phyloP scores from a whole-genome alignment of 345 rosid genomes.

The Populus deltoides region DNA sequence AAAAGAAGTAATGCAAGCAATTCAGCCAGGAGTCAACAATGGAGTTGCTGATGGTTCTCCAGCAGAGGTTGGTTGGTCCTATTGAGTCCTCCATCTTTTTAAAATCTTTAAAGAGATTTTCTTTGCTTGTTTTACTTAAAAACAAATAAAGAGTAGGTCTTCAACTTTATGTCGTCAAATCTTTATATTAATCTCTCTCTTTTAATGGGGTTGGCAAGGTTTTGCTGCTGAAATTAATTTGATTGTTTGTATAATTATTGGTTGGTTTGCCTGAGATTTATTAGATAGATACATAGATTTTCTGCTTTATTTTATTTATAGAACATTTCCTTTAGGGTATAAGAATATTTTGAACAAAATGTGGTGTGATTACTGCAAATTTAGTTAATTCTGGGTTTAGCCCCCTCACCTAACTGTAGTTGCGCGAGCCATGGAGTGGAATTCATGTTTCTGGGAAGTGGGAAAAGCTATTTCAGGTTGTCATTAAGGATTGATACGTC shows the following conservation, averaged over 20 bases:
- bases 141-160: background rate
- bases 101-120: background rate
- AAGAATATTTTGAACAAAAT: background rate
- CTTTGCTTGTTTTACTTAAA: background rate
- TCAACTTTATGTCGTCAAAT: background rate
- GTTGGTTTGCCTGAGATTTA: background rate
- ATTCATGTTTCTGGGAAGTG: background rate
- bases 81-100: background rate
- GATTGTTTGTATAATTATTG: background rate
- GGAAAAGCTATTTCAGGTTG: background rate
- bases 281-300: background rate
- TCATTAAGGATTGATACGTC: background rate
- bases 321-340: background rate
- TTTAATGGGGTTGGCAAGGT: background rate
- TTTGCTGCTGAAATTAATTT: background rate
- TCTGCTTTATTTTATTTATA: background rate
- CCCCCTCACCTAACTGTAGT: too few species aligned
- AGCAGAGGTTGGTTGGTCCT: background rate
- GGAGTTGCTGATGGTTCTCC: slow-evolving; percentile 14
- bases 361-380: background rate
- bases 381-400: background rate
- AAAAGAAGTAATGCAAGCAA: slow-evolving; percentile 11
- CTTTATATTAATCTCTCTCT: background rate
- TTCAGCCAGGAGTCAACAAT: background rate
- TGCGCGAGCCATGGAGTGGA: background rate